These are phyloP conservation scores for Isabelozyma heimii DNA, from an alignment of 805 yeast genomes.

Conservation along the genomic window DNA sequence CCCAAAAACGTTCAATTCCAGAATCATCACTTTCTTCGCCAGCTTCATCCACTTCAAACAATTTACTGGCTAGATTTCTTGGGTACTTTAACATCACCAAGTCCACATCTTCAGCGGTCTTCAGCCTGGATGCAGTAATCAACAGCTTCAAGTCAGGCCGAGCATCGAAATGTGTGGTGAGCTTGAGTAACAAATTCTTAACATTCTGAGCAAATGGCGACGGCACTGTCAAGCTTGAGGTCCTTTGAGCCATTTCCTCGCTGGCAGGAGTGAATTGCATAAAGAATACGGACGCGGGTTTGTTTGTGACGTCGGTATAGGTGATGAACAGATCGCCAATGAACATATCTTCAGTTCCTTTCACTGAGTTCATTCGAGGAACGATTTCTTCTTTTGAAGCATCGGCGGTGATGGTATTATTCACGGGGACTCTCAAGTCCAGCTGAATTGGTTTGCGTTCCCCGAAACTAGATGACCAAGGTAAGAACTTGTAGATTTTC, in stretches of 20 bases:
- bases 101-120: conserved; percentile 11
- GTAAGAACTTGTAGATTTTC: conserved; percentile 21
- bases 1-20: conserved; percentile 10
- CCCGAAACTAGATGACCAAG: conserved; percentile 24
- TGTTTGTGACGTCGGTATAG: not conserved
- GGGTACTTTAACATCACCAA: conserved; percentile 18
- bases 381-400: not conserved
- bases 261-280: not conserved
- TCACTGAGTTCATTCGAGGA: not conserved
- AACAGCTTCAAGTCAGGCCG: not conserved
- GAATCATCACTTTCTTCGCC: not conserved
- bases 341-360: not conserved
- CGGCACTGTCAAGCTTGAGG: conserved; percentile 5
- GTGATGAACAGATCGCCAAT: not conserved
- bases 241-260: not conserved
- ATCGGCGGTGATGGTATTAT: not conserved
- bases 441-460: conserved; percentile 7
- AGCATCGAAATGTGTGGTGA: conserved; percentile 3
- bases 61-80: not conserved
- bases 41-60: not conserved
- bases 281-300: not conserved
- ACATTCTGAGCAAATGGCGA: conserved; percentile 4
- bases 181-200: conserved; percentile 11
- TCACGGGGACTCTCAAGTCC: not conserved
- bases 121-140: conserved; percentile 8